These are phyloP conservation scores for Letharia columbiana DNA, from an alignment of 495 filamentous ascomycete genomes.

Conservation along the genomic window DNA sequence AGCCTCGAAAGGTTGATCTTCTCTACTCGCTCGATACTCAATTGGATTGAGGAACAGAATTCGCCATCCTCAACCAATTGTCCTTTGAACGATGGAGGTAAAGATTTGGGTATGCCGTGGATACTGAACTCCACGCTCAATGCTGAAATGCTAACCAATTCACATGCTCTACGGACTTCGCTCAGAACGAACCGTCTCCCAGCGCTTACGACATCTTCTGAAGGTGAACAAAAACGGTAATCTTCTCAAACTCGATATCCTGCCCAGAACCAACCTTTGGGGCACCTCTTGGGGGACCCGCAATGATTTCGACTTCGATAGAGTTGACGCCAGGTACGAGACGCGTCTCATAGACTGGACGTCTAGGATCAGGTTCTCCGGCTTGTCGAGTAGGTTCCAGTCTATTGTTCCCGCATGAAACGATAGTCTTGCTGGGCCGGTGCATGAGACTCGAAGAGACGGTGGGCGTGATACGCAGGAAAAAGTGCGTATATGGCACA, in stretches of 20 bases:
- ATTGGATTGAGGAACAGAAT: background rate
- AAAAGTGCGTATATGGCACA: slow-evolving; percentile 52
- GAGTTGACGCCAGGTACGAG: slow-evolving; percentile 56
- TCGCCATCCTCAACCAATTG: background rate
- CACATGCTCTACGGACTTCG: background rate
- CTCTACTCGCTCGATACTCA: background rate
- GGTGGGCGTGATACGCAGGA: slow-evolving; percentile 55
- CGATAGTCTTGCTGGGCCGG: slow-evolving; percentile 56
- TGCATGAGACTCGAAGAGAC: slow-evolving; percentile 47
- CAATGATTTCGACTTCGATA: slow-evolving; percentile 57
- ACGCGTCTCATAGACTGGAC: slow-evolving; percentile 51
- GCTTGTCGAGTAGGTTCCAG: slow-evolving; percentile 38
- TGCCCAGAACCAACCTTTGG: slow-evolving; percentile 43
- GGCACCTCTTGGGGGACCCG: slow-evolving; percentile 50
- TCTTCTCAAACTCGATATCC: slow-evolving; percentile 59
- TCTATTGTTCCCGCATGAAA: slow-evolving; percentile 42
- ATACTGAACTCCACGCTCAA: slow-evolving; percentile 4
- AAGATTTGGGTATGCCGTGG: background rate
- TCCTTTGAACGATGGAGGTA: background rate
- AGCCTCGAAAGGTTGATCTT: background rate
- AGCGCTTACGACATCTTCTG: slow-evolving; percentile 21
- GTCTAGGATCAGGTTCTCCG: slow-evolving; percentile 39
- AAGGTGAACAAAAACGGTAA: slow-evolving; percentile 54
- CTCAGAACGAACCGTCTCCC: background rate
- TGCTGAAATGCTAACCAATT: background rate